Evolutionary conservation across 2,329 filamentous ascomycete species (phyloP), one percentile per base, ranked within the genome.

Genomic region (Sclerotinia spermophila): DNA sequence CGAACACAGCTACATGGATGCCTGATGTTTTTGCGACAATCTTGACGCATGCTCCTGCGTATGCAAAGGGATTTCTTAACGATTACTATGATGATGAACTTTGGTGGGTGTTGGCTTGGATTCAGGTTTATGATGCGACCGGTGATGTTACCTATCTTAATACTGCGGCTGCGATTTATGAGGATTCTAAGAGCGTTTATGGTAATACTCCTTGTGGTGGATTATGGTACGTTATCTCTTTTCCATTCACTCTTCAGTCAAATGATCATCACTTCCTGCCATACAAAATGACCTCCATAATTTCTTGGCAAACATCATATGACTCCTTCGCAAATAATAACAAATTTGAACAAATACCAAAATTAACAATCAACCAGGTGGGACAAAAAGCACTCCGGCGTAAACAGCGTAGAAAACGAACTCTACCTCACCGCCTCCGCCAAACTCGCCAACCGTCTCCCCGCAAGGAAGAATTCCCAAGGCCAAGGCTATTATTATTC

Each of bases 21-120:
- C 42, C 24, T 33, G 62, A 40, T 42, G 21, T 74, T 33, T 73
- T 72, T 17, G 65, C 72, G 13, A 62, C 42, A 30, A 73, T 79
- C 4, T 78, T 76, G 38, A 72, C 73, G 19, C 75, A 73, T 13
- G 77, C 75, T 7, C 68, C 68, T 6, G 61, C 21, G 11, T 69
- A 33, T 45, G 35, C 59, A 21, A 38, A 58, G 13, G 48, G n/a
- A 17, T 83, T 81, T 69, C 78, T 84, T 69, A 86, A 87, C 71
- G 82, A 84, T 10, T 87, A 80, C 71, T 87, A 87, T 73, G 87
- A 90, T 73, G 87, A 89, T 75, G 85, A 87, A 76, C 84, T 86
- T n/a, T 89, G 87, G 87, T 90, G 87, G 87, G 86, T 84, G 15
- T 81, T 89, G 71, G 87, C 82, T 27, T 84, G 87, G 82, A 85